Conservation (phyloP, 2,329 filamentous ascomycete genomes). For the Claviceps maximensis region DNA sequence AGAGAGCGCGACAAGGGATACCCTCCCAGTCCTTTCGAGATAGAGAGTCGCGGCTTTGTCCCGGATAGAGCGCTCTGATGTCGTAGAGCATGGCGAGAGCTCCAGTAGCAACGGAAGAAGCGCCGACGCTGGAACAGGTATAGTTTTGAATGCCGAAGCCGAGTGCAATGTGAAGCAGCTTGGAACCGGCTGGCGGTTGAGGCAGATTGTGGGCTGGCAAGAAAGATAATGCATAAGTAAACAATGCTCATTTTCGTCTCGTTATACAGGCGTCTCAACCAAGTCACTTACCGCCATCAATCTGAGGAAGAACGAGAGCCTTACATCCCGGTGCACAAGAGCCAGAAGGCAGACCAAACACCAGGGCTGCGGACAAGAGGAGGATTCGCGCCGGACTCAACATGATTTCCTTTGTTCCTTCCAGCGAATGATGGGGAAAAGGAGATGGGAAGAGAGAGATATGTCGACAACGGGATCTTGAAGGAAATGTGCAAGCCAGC, state of each 20-base stretch:
- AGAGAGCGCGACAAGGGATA: conserved; percentile 29
- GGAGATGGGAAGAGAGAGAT: too few relatives aligned
- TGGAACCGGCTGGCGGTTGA: conserved; percentile 22
- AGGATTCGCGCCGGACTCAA: conserved; percentile 20
- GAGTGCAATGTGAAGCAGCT: conserved; percentile 42
- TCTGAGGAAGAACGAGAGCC: neutral
- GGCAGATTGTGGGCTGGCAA: conserved; percentile 29
- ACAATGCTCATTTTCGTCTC: too few relatives aligned
- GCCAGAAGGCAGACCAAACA: conserved; percentile 16
- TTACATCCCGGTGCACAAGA: conserved; percentile 9
- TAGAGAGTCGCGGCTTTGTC: conserved; percentile 25
- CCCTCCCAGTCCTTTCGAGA: conserved; percentile 22
- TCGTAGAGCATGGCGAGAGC: conserved; percentile 50
- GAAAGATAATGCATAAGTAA: neutral
- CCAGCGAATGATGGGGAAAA: neutral
- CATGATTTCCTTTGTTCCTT: conserved; percentile 13
- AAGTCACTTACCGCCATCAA: conserved; percentile 2
- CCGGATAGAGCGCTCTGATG: conserved; percentile 37
- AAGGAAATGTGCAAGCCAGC: too few relatives aligned
- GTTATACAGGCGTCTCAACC: too few relatives aligned
- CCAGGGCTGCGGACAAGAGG: conserved; percentile 21
- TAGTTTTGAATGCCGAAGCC: conserved; percentile 60
- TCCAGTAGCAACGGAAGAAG: conserved; percentile 29
- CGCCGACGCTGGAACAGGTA: conserved; percentile 35
- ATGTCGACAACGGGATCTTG: too few relatives aligned